phyloP scores from a whole-genome alignment of 768 basidiomycete species.

The Glaciozyma martinii region DNA sequence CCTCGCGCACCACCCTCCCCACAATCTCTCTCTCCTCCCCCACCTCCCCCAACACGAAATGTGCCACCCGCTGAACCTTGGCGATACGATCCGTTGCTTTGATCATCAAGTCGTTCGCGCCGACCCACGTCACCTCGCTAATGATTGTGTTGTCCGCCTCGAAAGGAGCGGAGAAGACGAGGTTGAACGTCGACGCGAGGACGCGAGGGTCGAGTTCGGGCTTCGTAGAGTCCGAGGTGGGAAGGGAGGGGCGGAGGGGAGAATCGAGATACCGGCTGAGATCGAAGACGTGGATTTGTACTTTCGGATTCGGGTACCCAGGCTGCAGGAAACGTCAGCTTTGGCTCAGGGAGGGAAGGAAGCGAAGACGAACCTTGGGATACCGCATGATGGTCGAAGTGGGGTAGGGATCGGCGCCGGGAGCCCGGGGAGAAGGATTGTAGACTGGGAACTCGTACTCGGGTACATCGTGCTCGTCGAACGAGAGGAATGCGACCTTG shows the following conservation, averaged over 20 bases:
- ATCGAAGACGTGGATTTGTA: constrained; percentile 73
- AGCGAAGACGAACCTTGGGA: constrained; percentile 49
- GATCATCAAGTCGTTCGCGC: constrained; percentile 58
- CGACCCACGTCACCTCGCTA: constrained; percentile 80
- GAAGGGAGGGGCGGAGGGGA: constrained; percentile 30
- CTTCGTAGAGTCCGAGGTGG: constrained; percentile 28
- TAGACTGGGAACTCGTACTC: constrained; percentile 84
- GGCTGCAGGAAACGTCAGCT: constrained; percentile 1
- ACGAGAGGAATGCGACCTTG: constrained; percentile 67
- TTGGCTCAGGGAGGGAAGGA: neutral
- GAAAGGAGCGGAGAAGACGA: constrained; percentile 38
- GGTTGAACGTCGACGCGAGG: constrained; percentile 45
- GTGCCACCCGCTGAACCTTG: constrained; percentile 64
- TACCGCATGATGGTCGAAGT: constrained; percentile 53
- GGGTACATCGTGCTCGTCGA: constrained; percentile 80
- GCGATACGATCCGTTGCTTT: constrained; percentile 83
- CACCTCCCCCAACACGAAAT: constrained; percentile 53
- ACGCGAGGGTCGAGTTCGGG: constrained; percentile 39
- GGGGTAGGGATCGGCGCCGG: constrained; percentile 28
- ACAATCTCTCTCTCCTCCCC: constrained; percentile 39
- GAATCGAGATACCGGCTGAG: constrained; percentile 48
- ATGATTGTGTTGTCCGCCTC: constrained; percentile 56
- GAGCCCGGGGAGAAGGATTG: constrained; percentile 14
- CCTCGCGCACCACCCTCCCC: constrained; percentile 56
- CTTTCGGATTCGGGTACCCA: constrained; percentile 63